Conservation (phyloP, 495 filamentous ascomycete species). For the Cladorrhinum samala region DNA sequence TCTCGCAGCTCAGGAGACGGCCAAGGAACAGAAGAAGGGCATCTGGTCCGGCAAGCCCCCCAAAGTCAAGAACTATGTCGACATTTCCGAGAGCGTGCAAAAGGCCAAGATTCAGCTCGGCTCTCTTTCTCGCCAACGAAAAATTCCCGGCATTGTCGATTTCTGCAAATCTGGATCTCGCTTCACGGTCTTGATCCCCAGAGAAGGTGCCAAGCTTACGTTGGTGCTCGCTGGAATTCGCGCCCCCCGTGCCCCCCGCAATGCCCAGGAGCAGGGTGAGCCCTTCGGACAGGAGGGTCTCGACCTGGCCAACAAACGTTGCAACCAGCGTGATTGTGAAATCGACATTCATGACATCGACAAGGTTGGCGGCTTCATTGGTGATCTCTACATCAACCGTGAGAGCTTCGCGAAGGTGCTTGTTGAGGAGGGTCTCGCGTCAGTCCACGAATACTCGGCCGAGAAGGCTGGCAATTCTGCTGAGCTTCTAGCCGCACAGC, state of each 20-base stretch:
- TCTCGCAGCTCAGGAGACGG: conserved; percentile 78
- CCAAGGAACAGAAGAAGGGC: conserved; percentile 76
- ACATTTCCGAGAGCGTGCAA: conserved; percentile 86
- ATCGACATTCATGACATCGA: conserved; percentile 93
- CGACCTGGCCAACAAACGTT: conserved; percentile 78
- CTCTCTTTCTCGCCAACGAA: conserved; percentile 79
- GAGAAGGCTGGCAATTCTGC: conserved; percentile 86
- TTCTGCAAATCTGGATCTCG: conserved; percentile 94
- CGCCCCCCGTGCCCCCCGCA: conserved; percentile 84
- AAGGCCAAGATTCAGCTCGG: conserved; percentile 92
- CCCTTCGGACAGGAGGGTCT: conserved; percentile 94
- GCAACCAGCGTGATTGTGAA: conserved; percentile 93
- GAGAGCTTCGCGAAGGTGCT: conserved; percentile 94
- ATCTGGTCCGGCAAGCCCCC: conserved; percentile 89
- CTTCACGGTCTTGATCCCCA: conserved; percentile 87
- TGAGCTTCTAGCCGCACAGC: conserved; percentile 82
- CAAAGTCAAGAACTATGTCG: conserved; percentile 69
- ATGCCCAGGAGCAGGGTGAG: conserved; percentile 73
- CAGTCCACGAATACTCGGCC: conserved; percentile 88
- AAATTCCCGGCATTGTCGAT: conserved; percentile 90
- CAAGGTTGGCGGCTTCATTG: conserved; percentile 96
- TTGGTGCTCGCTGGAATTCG: conserved; percentile 92
- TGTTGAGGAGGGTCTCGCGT: conserved; percentile 87
- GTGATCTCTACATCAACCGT: conserved; percentile 85
- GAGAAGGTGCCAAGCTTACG: conserved; percentile 90